phyloP scores from a whole-genome alignment of 176 grass and related monocot species.

The Oryza brachyantha region DNA sequence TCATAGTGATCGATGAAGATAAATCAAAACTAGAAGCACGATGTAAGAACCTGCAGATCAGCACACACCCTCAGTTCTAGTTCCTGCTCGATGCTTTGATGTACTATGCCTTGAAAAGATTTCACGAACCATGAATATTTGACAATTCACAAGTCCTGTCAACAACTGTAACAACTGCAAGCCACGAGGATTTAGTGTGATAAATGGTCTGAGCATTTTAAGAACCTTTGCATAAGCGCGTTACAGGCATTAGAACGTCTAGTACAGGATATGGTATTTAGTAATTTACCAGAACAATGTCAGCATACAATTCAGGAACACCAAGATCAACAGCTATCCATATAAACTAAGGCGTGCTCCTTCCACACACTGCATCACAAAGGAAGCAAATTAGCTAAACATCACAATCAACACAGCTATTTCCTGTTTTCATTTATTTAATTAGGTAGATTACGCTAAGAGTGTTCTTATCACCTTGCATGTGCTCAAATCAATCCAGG shows the following conservation, averaged over 20 bases:
- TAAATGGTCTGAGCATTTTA: not conserved
- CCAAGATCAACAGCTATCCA: not conserved
- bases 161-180: not conserved
- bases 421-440: not conserved
- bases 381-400: slow-evolving; percentile 32
- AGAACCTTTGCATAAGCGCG: not conserved
- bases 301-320: not conserved
- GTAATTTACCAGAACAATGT: not conserved
- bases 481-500: slow-evolving; percentile 22
- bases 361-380: slow-evolving; percentile 14
- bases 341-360: not conserved
- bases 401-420: slow-evolving; percentile 16
- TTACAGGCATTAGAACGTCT: not conserved
- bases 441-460: not conserved
- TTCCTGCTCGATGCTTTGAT: not conserved
- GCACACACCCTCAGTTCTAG: not conserved
- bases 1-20: not conserved
- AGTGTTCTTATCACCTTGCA: slow-evolving; percentile 28
- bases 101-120: not conserved
- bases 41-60: not conserved
- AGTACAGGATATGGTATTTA: not conserved
- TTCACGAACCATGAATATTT: not conserved
- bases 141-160: not conserved
- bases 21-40: not conserved
- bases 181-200: not conserved